A percentile compares a stretch with the other conserved stretches of the same genome.
These are phyloP conservation scores for Clathrospora elynae DNA, from an alignment of 2,329 filamentous ascomycete genomes.

Conservation along the genomic window DNA sequence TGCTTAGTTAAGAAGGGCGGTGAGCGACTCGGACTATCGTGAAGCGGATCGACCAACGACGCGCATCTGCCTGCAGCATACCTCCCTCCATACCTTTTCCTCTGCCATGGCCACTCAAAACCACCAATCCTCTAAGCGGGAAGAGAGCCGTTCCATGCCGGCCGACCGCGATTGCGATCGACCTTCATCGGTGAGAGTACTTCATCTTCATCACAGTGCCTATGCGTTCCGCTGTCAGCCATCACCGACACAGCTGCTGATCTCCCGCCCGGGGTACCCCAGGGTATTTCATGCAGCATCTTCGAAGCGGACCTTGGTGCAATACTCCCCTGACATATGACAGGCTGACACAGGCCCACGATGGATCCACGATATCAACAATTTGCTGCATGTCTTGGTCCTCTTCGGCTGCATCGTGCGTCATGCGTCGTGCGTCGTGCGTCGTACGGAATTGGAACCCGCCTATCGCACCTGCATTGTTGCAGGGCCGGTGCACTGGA, in stretches of 20 bases:
- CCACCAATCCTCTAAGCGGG: constrained; percentile 3
- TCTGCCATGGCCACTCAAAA: neutral
- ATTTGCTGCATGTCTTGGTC: no score
- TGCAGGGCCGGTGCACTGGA: no score
- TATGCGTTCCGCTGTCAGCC: neutral
- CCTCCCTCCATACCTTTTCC: neutral
- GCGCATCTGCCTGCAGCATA: constrained; percentile 4
- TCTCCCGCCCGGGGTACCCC: constrained; percentile 10
- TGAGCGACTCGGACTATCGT: constrained; percentile 8
- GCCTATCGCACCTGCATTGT: no score
- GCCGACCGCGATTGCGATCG: no score
- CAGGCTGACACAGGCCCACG: constrained; percentile 20
- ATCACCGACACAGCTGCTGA: constrained; percentile 3
- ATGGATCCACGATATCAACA: no score
- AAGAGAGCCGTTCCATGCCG: neutral
- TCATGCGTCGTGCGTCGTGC: no score
- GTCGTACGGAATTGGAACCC: no score
- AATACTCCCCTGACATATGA: neutral
- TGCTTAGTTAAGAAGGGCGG: constrained; percentile 14
- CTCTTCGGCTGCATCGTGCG: no score
- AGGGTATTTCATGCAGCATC: constrained; percentile 7
- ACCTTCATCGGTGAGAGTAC: no score
- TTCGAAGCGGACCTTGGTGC: constrained; percentile 7
- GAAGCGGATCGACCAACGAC: constrained; percentile 3
- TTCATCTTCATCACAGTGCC: constrained; percentile 1